These are phyloP conservation scores for Euphorbia peplus DNA, from an alignment of 345 rosid genomes.

Conservation along the genomic window DNA sequence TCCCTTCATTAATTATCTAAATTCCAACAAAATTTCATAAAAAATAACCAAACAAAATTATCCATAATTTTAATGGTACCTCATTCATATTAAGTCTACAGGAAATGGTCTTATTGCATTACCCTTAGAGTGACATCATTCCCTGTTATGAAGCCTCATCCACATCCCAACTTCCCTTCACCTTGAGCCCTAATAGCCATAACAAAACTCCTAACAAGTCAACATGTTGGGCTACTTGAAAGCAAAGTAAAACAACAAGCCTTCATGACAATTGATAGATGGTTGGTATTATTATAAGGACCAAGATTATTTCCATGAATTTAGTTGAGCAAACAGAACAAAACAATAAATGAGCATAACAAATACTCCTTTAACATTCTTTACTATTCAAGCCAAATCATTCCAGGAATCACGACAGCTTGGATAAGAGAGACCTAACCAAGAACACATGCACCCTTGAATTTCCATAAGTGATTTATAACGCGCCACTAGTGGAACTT, in stretches of 20 bases:
- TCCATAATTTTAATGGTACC: neutral
- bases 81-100: neutral
- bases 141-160: neutral
- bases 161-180: neutral
- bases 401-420: no score
- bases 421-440: neutral
- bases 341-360: neutral
- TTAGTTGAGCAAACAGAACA: neutral
- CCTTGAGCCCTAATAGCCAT: neutral
- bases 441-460: neutral
- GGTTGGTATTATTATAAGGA: neutral
- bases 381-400: neutral
- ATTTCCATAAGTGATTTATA: neutral
- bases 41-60: neutral
- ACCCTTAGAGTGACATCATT: neutral
- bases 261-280: neutral
- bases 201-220: neutral
- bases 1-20: neutral
- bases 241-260: neutral
- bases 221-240: neutral
- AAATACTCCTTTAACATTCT: neutral
- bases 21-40: neutral
- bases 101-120: neutral
- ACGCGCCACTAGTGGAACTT: neutral
- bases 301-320: neutral